Base-by-base conservation (phyloP, 2,329 filamentous ascomycete species). In the Aureobasidium lini region DNA sequence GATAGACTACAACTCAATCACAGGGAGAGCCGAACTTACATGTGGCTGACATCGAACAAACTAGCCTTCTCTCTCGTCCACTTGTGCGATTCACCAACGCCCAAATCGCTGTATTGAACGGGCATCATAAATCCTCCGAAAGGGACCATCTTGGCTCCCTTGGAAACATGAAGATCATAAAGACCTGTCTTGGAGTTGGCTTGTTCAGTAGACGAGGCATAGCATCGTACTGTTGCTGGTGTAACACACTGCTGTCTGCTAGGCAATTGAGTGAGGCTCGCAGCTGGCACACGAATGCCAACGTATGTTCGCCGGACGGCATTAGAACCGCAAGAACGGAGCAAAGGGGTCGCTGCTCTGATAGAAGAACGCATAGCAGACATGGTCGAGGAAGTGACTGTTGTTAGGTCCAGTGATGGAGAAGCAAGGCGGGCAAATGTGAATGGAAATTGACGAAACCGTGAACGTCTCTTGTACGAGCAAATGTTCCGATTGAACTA, bases 51-150 rank as follows among this genome's bases (percentile, higher is more conserved):
- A 74, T 99, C 94, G 70, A 99, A 99, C 64, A 99, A 77, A 64
- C 91, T 96, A 60, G 90, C 88, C 74, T 92, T 88, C 67, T 85
- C 81, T 58, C 94, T 85, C 15, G 94, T 97, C 81, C 93, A 96
- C 67, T 85, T 81, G 78, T 97, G 94, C 56, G 90, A 95, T 62
- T 91, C 89, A 65, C 84, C 81, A 64, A 96, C 87, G 66, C 87
- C 86, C 65, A 89, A 81, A 65, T 85, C 83, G 36, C 81, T 75
- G 77, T 97, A 99, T 73, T 94, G 88, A 46, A 99, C 85, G 7
- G 94, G 94, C 90, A 99, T 96, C 66, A 84, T 80, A 77, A 87
- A 96, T 65, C 90, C 91, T 64, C 89, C 93, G 75, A 96, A 99
- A n/a, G 90, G 89, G 52, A 96, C 93, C 84, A 97, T 94, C 77